phyloP scores from a whole-genome alignment of 2,329 filamentous ascomycete genomes.

The Arthroderma sp. region DNA sequence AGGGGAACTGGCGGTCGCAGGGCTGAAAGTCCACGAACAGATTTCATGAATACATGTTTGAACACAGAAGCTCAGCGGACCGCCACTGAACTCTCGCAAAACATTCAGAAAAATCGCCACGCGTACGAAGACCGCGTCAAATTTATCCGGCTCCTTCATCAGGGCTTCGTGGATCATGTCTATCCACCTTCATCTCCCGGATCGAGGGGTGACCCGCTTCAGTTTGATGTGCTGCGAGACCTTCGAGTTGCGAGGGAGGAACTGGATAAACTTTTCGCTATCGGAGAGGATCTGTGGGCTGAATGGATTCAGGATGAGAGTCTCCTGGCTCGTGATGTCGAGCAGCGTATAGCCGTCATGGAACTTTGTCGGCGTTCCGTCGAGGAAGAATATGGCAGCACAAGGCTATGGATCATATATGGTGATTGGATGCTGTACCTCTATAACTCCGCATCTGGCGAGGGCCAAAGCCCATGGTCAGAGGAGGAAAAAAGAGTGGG shows the following conservation, averaged over 20 bases:
- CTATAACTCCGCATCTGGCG: constrained; percentile 36
- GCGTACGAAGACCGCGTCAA: constrained; percentile 35
- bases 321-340: constrained; percentile 40
- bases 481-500: constrained; percentile 47
- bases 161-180: constrained; percentile 34
- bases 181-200: constrained; percentile 33
- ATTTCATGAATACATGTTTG: constrained; percentile 31
- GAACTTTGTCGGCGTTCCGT: constrained; percentile 48
- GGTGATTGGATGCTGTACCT: constrained; percentile 48
- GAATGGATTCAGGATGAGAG: constrained; percentile 53
- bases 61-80: constrained; percentile 27
- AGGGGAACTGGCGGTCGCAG: constrained; percentile 33
- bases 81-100: constrained; percentile 28
- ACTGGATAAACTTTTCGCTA: constrained; percentile 49
- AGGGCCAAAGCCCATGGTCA: constrained; percentile 29
- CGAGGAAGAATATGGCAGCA: constrained; percentile 48
- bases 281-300: constrained; percentile 50
- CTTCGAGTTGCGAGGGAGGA: constrained; percentile 39
- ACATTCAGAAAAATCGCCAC: constrained; percentile 34
- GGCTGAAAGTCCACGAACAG: constrained; percentile 25
- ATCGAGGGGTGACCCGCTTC: constrained; percentile 31
- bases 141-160: constrained; percentile 35
- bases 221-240: constrained; percentile 35
- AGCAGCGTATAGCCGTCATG: constrained; percentile 46
- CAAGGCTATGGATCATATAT: constrained; percentile 49